Percentiles rank a stretch among this genome's conserved stretches.
Evolutionary conservation across 768 basidiomycete genomes (phyloP).

Genomic region (Chalciporus piperatus): DNA sequence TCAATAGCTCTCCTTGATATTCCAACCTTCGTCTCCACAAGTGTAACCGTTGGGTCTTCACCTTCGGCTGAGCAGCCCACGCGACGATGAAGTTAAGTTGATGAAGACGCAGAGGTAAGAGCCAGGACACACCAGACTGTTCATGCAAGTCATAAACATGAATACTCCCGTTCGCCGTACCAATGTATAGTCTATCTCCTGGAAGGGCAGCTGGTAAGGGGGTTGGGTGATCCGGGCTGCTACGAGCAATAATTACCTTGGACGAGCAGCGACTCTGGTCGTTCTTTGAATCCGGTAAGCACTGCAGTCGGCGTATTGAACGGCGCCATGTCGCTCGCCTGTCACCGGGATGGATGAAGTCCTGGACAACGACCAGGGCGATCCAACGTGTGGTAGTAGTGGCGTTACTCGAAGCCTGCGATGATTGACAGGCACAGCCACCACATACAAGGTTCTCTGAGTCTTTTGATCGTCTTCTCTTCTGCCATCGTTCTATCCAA

Average conservation of each 20-base stretch:
- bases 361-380: not conserved
- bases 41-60: slow-evolving; percentile 20
- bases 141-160: slow-evolving; percentile 49
- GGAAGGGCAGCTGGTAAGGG: not conserved
- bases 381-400: not conserved
- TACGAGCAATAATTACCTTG: slow-evolving; percentile 20
- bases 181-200: slow-evolving; percentile 63
- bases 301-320: slow-evolving; percentile 27
- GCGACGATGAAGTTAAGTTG: slow-evolving; percentile 15
- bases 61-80: slow-evolving; percentile 5
- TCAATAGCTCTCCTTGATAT: slow-evolving; percentile 75
- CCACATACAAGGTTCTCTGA: not conserved
- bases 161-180: slow-evolving; percentile 55
- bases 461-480: too few species aligned
- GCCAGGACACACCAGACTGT: slow-evolving; percentile 32
- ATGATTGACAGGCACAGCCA: slow-evolving; percentile 6
- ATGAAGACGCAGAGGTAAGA: slow-evolving; percentile 19
- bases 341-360: not conserved
- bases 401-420: not conserved
- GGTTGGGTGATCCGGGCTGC: not conserved
- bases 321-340: slow-evolving; percentile 28
- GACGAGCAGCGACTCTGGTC: slow-evolving; percentile 31
- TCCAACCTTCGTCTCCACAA: slow-evolving; percentile 65
- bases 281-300: slow-evolving; percentile 35
- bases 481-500: too few species aligned